Evolutionary conservation across 1,284 basidiomycete species (phyloP), one percentile per base, ranked within the genome.

Genomic region (Heliocybe sulcata): DNA sequence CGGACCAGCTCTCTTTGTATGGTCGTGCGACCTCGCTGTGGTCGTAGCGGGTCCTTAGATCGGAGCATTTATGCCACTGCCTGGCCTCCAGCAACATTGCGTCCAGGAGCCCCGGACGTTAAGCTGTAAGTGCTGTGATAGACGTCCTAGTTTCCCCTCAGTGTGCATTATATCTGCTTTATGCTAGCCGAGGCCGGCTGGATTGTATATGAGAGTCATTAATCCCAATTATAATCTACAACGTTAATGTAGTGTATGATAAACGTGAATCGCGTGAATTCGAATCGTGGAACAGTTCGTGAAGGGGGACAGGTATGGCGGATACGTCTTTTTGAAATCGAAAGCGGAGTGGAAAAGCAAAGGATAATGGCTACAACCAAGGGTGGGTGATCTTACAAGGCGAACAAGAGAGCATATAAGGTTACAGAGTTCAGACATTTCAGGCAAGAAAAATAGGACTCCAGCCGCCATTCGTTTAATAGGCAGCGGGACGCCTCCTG

Each of bases 401-500:
- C 8, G 38, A 20, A 20, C n/a, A n/a, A 16, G 16, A 42, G 38
- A 42, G 38, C 19, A 42, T 20, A 42, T n/a, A 42, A 9, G 33
- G 38, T 42, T 42, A 42, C 38, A 42, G 12, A 9, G 6, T n/a
- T 42, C 16, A 42, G 16, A 16, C 8, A 6, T 8, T 4, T 42
- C 16, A 9, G 38, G 38, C 4, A 42, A 42, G 16, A 31, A 12
- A 31, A 12, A 31, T 31, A 31, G 29, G n/a, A n/a, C n/a, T n/a
- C n/a, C n/a, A n/a, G n/a, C n/a, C n/a, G n/a, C n/a, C 29, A 4
- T 42, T 42, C 8, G n/a, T 49, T 29, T 49, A 49, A 27, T 52
- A 58, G 16, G 14, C 57, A 47, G 67, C 66, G 51, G 67, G 68
- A 45, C 67, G 66, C 56, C 60, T 72, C 58, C 78, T 75, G 67